phyloP scores from a whole-genome alignment of 164 flowering plant genomes.

The Warburgia ugandensis region DNA sequence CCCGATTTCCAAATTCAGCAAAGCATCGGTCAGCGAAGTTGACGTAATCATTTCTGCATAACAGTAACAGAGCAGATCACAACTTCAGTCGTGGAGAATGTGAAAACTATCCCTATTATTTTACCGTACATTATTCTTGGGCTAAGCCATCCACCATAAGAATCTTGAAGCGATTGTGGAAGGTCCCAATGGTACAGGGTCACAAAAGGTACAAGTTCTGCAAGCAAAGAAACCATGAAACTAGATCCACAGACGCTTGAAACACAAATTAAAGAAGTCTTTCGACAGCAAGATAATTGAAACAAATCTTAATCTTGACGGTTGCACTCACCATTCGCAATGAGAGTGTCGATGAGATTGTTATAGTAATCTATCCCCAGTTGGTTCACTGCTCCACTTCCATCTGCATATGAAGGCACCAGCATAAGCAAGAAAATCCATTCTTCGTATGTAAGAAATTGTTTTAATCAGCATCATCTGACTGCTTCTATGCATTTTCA shows the following conservation, averaged over 20 bases:
- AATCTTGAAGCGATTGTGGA: constrained; percentile 62
- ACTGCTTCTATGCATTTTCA: too few species aligned
- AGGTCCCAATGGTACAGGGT: constrained; percentile 95
- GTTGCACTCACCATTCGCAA: constrained; percentile 50
- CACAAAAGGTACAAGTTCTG: constrained; percentile 67
- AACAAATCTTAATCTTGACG: not conserved
- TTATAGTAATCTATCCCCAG: constrained; percentile 78
- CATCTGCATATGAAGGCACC: constrained; percentile 48
- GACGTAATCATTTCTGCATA: constrained; percentile 4
- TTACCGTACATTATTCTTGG: constrained; percentile 52
- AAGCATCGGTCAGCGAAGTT: constrained; percentile 70
- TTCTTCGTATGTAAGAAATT: not conserved
- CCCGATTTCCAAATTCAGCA: constrained; percentile 81
- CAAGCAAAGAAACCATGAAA: not conserved
- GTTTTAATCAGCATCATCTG: not conserved
- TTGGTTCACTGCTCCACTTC: constrained; percentile 60
- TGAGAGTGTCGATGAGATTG: constrained; percentile 62
- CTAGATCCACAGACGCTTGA: too few species aligned
- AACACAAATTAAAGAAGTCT: too few species aligned
- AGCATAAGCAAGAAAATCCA: too few species aligned
- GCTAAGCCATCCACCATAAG: constrained; percentile 75
- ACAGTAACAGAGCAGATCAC: not conserved
- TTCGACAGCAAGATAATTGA: too few species aligned
- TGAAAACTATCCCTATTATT: not conserved
- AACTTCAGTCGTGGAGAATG: not conserved